Evolutionary conservation across 352 stramenopile species (phyloP), one percentile per base, ranked within the genome.

Genomic region (Phytophthora hibernalis): DNA sequence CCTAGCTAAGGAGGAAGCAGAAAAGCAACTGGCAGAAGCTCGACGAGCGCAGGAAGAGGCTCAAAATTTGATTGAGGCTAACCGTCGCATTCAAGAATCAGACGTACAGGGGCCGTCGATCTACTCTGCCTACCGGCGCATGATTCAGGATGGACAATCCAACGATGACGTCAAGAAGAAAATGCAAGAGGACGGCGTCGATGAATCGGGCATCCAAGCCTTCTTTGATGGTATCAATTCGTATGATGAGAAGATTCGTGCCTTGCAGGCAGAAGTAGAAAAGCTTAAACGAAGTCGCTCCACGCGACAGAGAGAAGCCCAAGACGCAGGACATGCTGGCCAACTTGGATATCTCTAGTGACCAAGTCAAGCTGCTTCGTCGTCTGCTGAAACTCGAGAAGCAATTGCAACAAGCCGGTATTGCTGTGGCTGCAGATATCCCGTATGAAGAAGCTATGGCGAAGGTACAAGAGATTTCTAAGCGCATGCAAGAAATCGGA

Each of bases 341-440:
- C 1, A 83, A 92, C 26, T 50, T 92, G 74, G 83, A 92, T 68
- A 88, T 84, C 22, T 84, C 78, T 15, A 83, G 68, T 28, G 87
- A 96, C 48, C 87, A 96, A 68, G 85, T 91, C 8, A 82, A 88
- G 57, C 44, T 96, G 63, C 61, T 96, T 48, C 87, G 87, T 64
- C 87, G 87, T 61, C 47, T 96, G 59, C 60, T 93, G 13, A 94
- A 94, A 61, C 74, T 96, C 2, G 87, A 96, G 38, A 93, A 93
- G 65, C 87, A 94, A 61, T 56, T 96, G 56, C 80, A 91, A 43
- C 76, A 92, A 40, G 87, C 87, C 55, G 87, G 87, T 87, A 96
- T 96, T 66, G 85, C 84, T 53, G 85, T 98, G 45, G 91, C 91
- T 26, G 92, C 95, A 20, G 92, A 98, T 81, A 98, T 98, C 79